Percentiles rank a stretch among this genome's conserved stretches.
phyloP scores from a whole-genome alignment of 805 yeast genomes.

The Maudiozyma pseudohumilis region DNA sequence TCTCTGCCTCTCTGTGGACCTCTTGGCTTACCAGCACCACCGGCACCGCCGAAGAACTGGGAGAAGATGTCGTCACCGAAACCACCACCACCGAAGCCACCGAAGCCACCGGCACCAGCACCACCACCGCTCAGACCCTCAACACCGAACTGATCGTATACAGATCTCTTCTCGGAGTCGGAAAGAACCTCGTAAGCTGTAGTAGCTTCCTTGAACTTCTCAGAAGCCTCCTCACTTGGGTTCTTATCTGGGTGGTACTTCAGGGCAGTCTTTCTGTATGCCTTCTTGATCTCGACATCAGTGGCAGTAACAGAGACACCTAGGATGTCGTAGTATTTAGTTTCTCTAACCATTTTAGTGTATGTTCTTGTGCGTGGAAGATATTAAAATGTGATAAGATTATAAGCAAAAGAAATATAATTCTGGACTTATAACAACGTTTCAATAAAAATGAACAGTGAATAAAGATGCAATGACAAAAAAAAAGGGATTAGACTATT shows the following conservation, averaged over 20 bases:
- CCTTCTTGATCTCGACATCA: constrained; percentile 67
- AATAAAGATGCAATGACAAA: no score
- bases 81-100: constrained; percentile 42
- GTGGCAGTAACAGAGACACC: constrained; percentile 64
- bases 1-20: constrained; percentile 89
- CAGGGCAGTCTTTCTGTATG: constrained; percentile 72
- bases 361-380: constrained; percentile 10
- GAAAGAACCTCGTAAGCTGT: constrained; percentile 82
- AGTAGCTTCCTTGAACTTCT: constrained; percentile 84
- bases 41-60: constrained; percentile 73
- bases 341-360: constrained; percentile 67
- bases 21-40: constrained; percentile 54
- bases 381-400: no score
- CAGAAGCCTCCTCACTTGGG: constrained; percentile 83
- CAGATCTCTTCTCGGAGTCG: constrained; percentile 78
- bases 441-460: no score
- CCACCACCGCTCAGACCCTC: constrained; percentile 74
- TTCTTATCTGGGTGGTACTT: constrained; percentile 75
- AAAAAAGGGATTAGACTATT: no score
- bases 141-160: constrained; percentile 84
- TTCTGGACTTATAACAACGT: no score
- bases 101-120: constrained; percentile 61
- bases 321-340: constrained; percentile 63
- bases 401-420: no score
- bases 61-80: constrained; percentile 35